Percentiles rank a stretch among this genome's conserved stretches.
phyloP scores from a whole-genome alignment of 768 basidiomycete genomes.

The Suillus placidus region DNA sequence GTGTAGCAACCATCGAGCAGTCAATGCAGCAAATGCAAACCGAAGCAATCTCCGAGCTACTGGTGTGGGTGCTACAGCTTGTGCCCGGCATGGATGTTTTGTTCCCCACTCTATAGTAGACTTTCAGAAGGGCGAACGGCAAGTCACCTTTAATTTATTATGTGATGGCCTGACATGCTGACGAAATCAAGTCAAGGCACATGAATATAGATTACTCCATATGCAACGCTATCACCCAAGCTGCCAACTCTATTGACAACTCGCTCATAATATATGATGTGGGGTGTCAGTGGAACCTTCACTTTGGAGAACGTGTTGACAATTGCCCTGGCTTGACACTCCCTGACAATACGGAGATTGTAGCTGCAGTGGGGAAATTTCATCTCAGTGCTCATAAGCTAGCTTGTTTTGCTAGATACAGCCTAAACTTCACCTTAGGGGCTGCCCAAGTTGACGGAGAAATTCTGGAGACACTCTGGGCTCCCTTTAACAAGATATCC shows the following conservation, averaged over 20 bases:
- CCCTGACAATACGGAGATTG: conserved; percentile 21
- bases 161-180: not conserved
- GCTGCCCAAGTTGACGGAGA: conserved; percentile 31
- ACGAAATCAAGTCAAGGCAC: conserved; percentile 18
- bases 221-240: conserved; percentile 20
- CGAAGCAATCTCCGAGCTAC: conserved; percentile 24
- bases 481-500: conserved; percentile 26
- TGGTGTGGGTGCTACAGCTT: conserved; percentile 32
- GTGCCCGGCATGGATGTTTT: conserved; percentile 35
- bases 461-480: conserved; percentile 37
- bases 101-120: conserved; percentile 33
- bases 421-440: conserved; percentile 27
- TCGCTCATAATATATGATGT: conserved; percentile 33
- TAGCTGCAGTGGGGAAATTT: conserved; percentile 17
- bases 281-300: conserved; percentile 27
- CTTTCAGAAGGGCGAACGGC: conserved; percentile 34
- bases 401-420: conserved; percentile 25
- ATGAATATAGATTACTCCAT: conserved; percentile 33
- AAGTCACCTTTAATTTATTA: conserved; percentile 5
- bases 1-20: conserved; percentile 21
- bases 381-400: conserved; percentile 33
- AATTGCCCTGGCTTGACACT: not conserved
- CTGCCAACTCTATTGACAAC: conserved; percentile 1
- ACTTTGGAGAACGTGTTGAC: conserved; percentile 18
- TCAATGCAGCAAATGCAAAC: conserved; percentile 18